phyloP scores from a whole-genome alignment of 73 alveolate species.

The Stentor roeselii region DNA sequence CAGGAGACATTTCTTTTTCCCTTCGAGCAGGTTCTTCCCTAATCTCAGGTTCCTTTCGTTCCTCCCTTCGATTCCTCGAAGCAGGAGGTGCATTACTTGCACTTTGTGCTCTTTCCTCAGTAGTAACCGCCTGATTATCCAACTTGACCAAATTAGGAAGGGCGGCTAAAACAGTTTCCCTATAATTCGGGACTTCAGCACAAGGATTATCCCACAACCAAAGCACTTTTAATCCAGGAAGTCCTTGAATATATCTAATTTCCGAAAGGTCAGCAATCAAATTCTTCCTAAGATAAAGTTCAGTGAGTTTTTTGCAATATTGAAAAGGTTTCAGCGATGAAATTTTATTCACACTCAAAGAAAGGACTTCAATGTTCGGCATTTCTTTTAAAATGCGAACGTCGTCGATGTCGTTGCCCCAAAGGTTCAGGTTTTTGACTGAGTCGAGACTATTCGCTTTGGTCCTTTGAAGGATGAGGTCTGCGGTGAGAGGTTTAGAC shows the following conservation, averaged over 20 bases:
- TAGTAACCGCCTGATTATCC: constrained; percentile 78
- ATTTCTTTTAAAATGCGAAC: constrained; percentile 77
- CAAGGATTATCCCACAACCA: constrained; percentile 98
- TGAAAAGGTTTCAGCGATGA: constrained; percentile 75
- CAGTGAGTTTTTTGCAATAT: constrained; percentile 75
- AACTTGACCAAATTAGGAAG: constrained; percentile 88
- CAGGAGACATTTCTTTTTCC: not conserved
- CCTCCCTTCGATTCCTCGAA: not conserved
- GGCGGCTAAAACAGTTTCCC: constrained; percentile 73
- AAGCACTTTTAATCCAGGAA: constrained; percentile 76
- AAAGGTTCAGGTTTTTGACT: constrained; percentile 86
- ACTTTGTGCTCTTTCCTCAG: constrained; percentile 52
- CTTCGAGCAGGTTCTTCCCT: constrained; percentile 18
- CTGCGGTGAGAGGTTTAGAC: constrained; percentile 63
- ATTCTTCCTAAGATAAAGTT: constrained; percentile 93
- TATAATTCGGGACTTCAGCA: constrained; percentile 74
- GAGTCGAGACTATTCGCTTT: constrained; percentile 69
- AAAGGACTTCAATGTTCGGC: constrained; percentile 90
- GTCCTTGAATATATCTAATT: constrained; percentile 62
- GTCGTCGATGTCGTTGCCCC: constrained; percentile 93
- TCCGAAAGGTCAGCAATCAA: constrained; percentile 78
- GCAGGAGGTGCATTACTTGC: not conserved
- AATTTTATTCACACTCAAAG: constrained; percentile 89
- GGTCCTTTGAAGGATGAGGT: constrained; percentile 47
- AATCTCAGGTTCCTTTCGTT: not conserved